Percentiles rank a stretch among this genome's conserved stretches.
Conservation (phyloP, 2,329 filamentous ascomycete species). For the Penicillium nordicum region DNA sequence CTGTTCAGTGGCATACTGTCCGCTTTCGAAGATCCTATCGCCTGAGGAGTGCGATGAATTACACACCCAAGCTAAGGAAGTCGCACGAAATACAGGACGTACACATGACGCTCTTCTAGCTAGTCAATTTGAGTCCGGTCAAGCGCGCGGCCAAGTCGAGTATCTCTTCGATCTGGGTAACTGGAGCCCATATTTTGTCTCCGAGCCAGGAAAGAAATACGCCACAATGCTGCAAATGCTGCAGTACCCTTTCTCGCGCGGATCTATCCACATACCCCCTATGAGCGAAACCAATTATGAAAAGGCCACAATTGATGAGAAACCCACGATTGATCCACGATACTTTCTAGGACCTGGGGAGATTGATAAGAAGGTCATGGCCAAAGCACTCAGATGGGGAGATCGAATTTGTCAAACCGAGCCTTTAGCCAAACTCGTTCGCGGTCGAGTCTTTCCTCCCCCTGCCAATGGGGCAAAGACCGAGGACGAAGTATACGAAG, state of each 20-base stretch:
- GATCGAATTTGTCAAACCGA: slow-evolving; percentile 39
- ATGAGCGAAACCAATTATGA: background rate
- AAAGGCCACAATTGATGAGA: slow-evolving; percentile 19
- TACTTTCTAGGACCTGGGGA: slow-evolving; percentile 47
- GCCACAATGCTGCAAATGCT: slow-evolving; percentile 51
- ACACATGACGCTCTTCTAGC: slow-evolving; percentile 12
- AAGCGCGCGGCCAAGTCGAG: slow-evolving; percentile 46
- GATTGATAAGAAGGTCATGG: slow-evolving; percentile 46
- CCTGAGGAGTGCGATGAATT: slow-evolving; percentile 2
- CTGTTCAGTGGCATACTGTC: slow-evolving; percentile 23
- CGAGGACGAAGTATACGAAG: slow-evolving; percentile 3
- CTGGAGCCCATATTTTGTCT: slow-evolving; percentile 42
- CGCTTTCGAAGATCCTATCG: slow-evolving; percentile 9
- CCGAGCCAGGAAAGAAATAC: slow-evolving; percentile 42
- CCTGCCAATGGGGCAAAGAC: slow-evolving; percentile 7
- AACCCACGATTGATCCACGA: slow-evolving; percentile 42
- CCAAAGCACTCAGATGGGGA: slow-evolving; percentile 41
- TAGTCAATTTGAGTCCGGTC: slow-evolving; percentile 7
- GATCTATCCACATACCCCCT: slow-evolving; percentile 46
- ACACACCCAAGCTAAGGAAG: background rate
- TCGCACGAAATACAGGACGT: slow-evolving; percentile 4
- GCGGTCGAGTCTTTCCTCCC: slow-evolving; percentile 32
- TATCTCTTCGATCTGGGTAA: slow-evolving; percentile 51
- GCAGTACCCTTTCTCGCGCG: slow-evolving; percentile 52
- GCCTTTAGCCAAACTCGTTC: slow-evolving; percentile 41